Evolutionary conservation across 352 stramenopile genomes (phyloP), one percentile per base, ranked within the genome.

Genomic region (Globisporangium cederbergense): DNA sequence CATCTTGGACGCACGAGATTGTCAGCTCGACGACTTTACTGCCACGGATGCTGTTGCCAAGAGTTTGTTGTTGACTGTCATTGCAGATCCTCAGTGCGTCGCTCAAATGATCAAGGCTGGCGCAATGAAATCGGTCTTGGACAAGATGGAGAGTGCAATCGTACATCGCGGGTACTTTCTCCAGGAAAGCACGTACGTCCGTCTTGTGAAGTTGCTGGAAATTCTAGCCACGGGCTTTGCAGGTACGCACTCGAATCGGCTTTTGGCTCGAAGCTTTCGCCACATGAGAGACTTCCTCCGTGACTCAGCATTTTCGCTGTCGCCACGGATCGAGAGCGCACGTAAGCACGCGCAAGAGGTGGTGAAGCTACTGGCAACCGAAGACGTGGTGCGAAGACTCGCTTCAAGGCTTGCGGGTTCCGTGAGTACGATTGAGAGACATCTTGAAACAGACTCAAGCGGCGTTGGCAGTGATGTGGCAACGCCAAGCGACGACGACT

Each of bases 401-500:
- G 43, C 43, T 22, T 20, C 16, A 43, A 20, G 43, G 30, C 30
- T 62, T 7, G 13, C 36, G 0, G 11, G 3, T 36, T 11, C 9
- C 6, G 11, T 62, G 10, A 54, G 42, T 30, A 18, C 28, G 7
- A 45, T 43, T 22, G 57, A 62, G 52, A 25, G 2, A 16, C 25
- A 5, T 13, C 1, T 1, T 25, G 5, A 25, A 62, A 10, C 18
- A 54, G n/a, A 32, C 45, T 18, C 8, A 4, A 34, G 45, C 28
- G 28, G 32, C 4, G 8, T 20, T 46, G 45, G 3, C 7, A 14
- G 11, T 9, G 30, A 46, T 49, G 9, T 20, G 11, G 18, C 54
- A 73, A 38, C 40, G 62, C 14, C 13, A 65, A 20, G 68, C 62
- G 56, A 51, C 47, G 45, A 68, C 53, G 10, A 73, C 47, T 40